phyloP scores from a whole-genome alignment of 2,329 filamentous ascomycete species.

The Xylariaceae sp. region DNA sequence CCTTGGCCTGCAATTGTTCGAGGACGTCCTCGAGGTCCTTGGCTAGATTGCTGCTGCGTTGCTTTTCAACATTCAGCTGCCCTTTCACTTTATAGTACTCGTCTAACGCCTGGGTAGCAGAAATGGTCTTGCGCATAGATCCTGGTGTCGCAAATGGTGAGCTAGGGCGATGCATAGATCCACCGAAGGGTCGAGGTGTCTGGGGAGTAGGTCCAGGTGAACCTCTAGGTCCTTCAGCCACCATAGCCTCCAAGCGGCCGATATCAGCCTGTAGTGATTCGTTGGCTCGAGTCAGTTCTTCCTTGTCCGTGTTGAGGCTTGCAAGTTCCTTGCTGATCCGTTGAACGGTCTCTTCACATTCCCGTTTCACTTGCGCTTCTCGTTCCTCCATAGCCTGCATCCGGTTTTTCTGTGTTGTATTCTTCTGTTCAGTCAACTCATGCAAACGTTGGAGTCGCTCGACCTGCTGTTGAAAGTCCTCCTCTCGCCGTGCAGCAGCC shows the following conservation, averaged over 20 bases:
- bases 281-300: constrained; percentile 46
- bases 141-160: constrained; percentile 61
- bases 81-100: constrained; percentile 65
- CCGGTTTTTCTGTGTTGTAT: constrained; percentile 65
- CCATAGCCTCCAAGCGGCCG: constrained; percentile 49
- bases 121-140: constrained; percentile 56
- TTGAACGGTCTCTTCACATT: constrained; percentile 58
- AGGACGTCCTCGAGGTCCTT: constrained; percentile 82
- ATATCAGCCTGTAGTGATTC: constrained; percentile 51
- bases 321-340: constrained; percentile 55
- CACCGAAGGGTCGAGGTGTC: constrained; percentile 56
- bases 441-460: constrained; percentile 77
- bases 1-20: constrained; percentile 75
- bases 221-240: constrained; percentile 42
- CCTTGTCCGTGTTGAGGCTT: constrained; percentile 46
- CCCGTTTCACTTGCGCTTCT: constrained; percentile 61
- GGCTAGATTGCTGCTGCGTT: constrained; percentile 68
- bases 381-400: constrained; percentile 64
- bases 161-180: constrained; percentile 49
- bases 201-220: constrained; percentile 47
- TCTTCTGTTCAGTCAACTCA: constrained; percentile 73
- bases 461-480: constrained; percentile 81
- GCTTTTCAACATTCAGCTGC: constrained; percentile 68
- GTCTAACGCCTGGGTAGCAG: constrained; percentile 60
- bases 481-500: constrained; percentile 73